Evolutionary conservation across 768 basidiomycete genomes (phyloP).

Genomic region (Cubamyces lactineus): DNA sequence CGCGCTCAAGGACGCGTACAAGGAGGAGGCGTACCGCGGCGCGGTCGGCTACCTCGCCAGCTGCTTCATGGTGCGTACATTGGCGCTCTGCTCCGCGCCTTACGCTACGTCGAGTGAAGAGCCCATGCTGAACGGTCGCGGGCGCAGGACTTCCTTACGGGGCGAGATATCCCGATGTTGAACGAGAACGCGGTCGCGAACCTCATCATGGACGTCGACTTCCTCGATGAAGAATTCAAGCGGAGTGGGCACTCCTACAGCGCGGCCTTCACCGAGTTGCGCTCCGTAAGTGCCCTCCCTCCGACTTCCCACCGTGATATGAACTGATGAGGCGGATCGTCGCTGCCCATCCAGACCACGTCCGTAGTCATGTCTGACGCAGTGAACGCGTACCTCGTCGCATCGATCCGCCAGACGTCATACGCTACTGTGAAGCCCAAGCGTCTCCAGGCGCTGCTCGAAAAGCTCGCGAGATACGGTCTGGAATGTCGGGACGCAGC

Average conservation of each 20-base stretch:
- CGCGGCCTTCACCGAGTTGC: conserved; percentile 78
- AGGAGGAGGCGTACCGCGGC: conserved; percentile 86
- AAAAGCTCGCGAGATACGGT: conserved; percentile 77
- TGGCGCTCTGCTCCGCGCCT: background rate
- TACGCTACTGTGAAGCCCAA: conserved; percentile 71
- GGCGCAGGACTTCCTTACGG: conserved; percentile 73
- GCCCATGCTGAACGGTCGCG: background rate
- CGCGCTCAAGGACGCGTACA: conserved; percentile 80
- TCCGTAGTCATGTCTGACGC: conserved; percentile 73
- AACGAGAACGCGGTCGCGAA: conserved; percentile 92
- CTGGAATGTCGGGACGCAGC: conserved; percentile 58
- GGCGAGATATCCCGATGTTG: conserved; percentile 72
- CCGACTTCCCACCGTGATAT: conserved; percentile 2
- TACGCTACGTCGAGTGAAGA: background rate
- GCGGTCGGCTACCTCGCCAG: conserved; percentile 89
- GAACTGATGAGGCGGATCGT: conserved; percentile 8
- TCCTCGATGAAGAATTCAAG: conserved; percentile 85
- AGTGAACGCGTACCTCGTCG: conserved; percentile 80
- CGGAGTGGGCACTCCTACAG: conserved; percentile 71
- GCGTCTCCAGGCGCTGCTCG: conserved; percentile 70
- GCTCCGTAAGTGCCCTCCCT: conserved; percentile 54
- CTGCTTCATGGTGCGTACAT: conserved; percentile 75
- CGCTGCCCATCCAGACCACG: conserved; percentile 52
- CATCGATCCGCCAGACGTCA: conserved; percentile 66
- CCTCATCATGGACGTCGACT: conserved; percentile 82